Evolutionary conservation across 768 basidiomycete genomes (phyloP).

Genomic region (Albatrellus ellisii): DNA sequence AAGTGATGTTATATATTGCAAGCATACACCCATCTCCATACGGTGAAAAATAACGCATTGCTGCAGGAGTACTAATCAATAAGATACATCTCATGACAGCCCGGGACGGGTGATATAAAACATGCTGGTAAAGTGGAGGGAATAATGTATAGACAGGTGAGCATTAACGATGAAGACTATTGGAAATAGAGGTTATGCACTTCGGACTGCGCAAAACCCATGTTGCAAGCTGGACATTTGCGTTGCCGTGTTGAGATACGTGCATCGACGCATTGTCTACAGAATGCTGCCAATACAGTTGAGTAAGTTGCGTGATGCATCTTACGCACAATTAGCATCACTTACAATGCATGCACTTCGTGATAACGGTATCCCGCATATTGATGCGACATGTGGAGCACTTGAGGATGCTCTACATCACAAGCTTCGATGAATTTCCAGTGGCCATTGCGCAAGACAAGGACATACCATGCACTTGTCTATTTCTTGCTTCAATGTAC

Average conservation of each 20-base stretch:
- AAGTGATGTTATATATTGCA: too few species aligned
- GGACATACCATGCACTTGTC: conserved; percentile 47
- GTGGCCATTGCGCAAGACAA: neutral
- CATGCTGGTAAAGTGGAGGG: too few species aligned
- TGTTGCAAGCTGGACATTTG: conserved; percentile 84
- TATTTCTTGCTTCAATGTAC: conserved; percentile 33
- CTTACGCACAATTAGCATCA: conserved; percentile 13
- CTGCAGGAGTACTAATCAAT: too few species aligned
- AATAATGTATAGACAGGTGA: too few species aligned
- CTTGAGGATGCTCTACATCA: conserved; percentile 57
- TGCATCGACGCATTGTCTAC: conserved; percentile 74
- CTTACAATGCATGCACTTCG: conserved; percentile 88
- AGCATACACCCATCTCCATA: too few species aligned
- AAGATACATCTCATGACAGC: too few species aligned
- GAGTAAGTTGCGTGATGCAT: neutral
- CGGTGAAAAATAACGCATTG: too few species aligned
- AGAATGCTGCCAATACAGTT: conserved; percentile 47
- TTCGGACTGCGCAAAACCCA: conserved; percentile 73
- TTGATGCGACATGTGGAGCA: conserved; percentile 79
- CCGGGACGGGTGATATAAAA: too few species aligned
- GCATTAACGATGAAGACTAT: too few species aligned
- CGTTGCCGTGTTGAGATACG: conserved; percentile 83
- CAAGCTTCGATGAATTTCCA: neutral
- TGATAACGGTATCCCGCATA: conserved; percentile 70
- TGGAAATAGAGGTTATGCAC: conserved; percentile 59